Base-by-base conservation (phyloP, 345 rosid genomes). In the Cardamine chenopodiifolia region DNA sequence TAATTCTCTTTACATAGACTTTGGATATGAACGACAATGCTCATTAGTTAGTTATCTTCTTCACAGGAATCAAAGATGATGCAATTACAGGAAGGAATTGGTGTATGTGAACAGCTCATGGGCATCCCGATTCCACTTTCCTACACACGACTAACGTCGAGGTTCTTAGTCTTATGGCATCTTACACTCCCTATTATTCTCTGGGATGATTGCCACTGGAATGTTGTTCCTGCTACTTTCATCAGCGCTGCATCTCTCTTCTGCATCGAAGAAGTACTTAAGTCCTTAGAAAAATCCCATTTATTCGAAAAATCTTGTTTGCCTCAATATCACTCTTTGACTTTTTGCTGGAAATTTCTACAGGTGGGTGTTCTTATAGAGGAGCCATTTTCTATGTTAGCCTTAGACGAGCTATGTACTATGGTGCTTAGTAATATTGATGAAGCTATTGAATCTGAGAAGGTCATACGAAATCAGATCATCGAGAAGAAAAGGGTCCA, bases 151-250 rank as follows among this genome's bases (percentile, higher is more conserved):
- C 72, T 94, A 80, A 94, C 98, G 5, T 94, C 97, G 12, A 89
- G 98, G 81, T 88, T 94, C 83, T 89, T 94, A 56, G 96, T 94
- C 65, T 91, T 94, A 4, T 94, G 98, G 96, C 97, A 91, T 80
- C 86, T 94, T 11, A 88, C 97, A 66, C 93, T 91, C 13, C 98
- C 98, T 35, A 52, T 94, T 66, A 94, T 90, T 66, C 92, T 94
- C n/a, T 91, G 97, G 98, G 96, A 94, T 69, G 98, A 94, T 72
- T 94, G 98, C 79, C 97, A 86, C 68, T 94, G 98, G 98, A 90
- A 90, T 14, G 96, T 91, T 17, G 94, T 94, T 63, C 97, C 97
- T 56, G 96, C 98, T 59, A 94, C 98, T 69, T 91, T 94, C 77
- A 72, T 94, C 78, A 94, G 97, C 34, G 97, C 97, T 48, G 97